phyloP scores from a whole-genome alignment of 2,329 filamentous ascomycete species.

The Aspergillus terreus region DNA sequence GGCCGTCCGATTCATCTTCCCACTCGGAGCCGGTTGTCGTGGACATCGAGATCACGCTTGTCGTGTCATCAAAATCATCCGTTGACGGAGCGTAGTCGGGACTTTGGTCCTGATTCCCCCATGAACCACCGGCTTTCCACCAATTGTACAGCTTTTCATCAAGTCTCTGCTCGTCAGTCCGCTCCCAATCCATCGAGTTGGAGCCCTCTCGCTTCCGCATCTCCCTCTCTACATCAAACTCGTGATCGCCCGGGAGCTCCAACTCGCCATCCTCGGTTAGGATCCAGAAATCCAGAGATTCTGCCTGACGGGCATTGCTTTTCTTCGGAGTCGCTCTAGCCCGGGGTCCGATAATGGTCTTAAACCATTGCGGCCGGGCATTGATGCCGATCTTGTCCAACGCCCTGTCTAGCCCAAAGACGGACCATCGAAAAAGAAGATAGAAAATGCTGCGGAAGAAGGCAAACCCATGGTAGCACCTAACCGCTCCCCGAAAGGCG shows the following conservation, averaged over 20 bases:
- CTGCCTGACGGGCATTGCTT: conserved; percentile 11
- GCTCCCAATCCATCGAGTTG: conserved; percentile 37
- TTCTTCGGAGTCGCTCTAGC: conserved; percentile 14
- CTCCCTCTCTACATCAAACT: conserved; percentile 77
- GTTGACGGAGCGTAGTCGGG: conserved; percentile 66
- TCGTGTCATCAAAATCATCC: conserved; percentile 65
- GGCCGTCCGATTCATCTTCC: conserved; percentile 46
- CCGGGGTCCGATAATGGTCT: conserved; percentile 29
- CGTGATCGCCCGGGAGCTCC: conserved; percentile 56
- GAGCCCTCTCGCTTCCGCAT: conserved; percentile 61
- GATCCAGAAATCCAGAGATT: conserved; percentile 52
- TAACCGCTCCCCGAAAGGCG: conserved; percentile 69
- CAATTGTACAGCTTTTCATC: conserved; percentile 75
- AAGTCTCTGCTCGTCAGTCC: conserved; percentile 61
- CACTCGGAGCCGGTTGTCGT: conserved; percentile 51
- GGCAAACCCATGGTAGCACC: conserved; percentile 70
- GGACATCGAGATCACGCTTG: conserved; percentile 71
- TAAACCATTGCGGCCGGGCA: conserved; percentile 62
- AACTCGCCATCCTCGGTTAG: conserved; percentile 52
- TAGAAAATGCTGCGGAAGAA: conserved; percentile 73
- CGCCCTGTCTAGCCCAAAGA: conserved; percentile 51
- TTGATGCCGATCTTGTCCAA: conserved; percentile 60
- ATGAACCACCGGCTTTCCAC: conserved; percentile 81
- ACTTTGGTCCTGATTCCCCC: conserved; percentile 76
- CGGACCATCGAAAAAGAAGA: conserved; percentile 58